A percentile compares a stretch with the other conserved stretches of the same genome.
These are phyloP conservation scores for Cucurbita maxima DNA, from an alignment of 306 rosid species.

Conservation along the genomic window DNA sequence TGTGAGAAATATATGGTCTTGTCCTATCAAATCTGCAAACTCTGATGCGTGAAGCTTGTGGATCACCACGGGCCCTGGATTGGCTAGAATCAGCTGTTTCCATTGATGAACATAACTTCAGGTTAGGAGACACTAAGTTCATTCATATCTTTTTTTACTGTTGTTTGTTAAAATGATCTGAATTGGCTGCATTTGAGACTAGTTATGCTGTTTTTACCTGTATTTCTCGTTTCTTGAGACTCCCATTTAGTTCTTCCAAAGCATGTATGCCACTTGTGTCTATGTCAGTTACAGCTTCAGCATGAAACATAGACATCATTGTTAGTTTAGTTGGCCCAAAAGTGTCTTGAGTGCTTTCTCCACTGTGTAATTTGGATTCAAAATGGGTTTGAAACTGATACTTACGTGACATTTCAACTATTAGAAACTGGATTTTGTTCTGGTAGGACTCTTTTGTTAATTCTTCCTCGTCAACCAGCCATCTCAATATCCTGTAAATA, in stretches of 20 bases:
- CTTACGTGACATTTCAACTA: conserved; percentile 94
- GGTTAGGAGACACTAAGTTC: not conserved
- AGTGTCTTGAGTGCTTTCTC: not conserved
- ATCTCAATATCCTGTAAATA: conserved; percentile 66
- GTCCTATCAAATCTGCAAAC: conserved; percentile 46
- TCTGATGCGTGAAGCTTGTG: conserved; percentile 64
- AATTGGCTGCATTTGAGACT: not conserved
- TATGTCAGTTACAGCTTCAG: conserved; percentile 47
- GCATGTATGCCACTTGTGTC: conserved; percentile 26
- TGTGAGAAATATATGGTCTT: conserved; percentile 66
- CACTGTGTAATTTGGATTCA: not conserved
- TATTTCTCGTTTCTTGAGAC: conserved; percentile 15
- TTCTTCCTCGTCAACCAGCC: conserved; percentile 75
- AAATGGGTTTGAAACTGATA: not conserved
- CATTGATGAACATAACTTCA: not conserved
- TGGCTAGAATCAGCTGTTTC: conserved; percentile 73
- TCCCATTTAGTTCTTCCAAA: conserved; percentile 15
- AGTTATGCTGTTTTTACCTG: conserved; percentile 31
- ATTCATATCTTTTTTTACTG: not conserved
- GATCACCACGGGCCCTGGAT: conserved; percentile 79
- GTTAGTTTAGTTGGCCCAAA: not conserved
- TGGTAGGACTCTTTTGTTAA: conserved; percentile 26
- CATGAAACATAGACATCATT: not conserved
- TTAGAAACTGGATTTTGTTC: conserved; percentile 54
- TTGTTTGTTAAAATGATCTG: not conserved